Conservation (phyloP, 2,329 filamentous ascomycete genomes). For the Nigrospora oryzae region DNA sequence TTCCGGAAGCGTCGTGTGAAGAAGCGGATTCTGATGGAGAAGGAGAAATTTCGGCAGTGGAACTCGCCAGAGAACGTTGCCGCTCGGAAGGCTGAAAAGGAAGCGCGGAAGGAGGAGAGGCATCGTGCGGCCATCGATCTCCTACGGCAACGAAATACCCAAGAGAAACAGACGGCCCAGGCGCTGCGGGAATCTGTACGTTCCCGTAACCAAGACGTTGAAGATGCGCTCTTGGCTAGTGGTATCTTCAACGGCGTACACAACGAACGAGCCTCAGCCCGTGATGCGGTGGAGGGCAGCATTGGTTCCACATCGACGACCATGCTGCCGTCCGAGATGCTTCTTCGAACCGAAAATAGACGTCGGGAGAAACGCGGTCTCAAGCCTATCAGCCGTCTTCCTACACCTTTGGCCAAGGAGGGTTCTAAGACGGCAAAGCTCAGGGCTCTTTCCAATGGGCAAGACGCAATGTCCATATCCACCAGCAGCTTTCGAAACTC, state of each 20-base stretch:
- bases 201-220: conserved; percentile 11
- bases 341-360: conserved; percentile 17
- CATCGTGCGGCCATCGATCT: conserved; percentile 14
- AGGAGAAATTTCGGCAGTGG: conserved; percentile 40
- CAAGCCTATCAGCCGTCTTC: conserved; percentile 5
- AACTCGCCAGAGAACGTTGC: conserved; percentile 20
- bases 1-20: conserved; percentile 39
- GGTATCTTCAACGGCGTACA: conserved; percentile 16
- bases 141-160: conserved; percentile 10
- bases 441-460: conserved; percentile 14
- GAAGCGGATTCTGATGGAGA: conserved; percentile 40
- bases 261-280: conserved; percentile 16
- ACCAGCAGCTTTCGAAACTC: conserved; percentile 20
- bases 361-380: conserved; percentile 16
- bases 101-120: conserved; percentile 9
- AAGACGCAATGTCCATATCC: conserved; percentile 18
- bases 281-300: conserved; percentile 10
- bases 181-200: conserved; percentile 11
- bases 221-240: conserved; percentile 18
- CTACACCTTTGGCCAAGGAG: conserved; percentile 8
- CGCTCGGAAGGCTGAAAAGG: conserved; percentile 14
- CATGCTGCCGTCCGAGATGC: conserved; percentile 10
- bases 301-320: conserved; percentile 5
- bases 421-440: conserved; percentile 22
- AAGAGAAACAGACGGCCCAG: conserved; percentile 7